A percentile compares a stretch with the other conserved stretches of the same genome.
Evolutionary conservation across 768 basidiomycete species (phyloP).

Genomic region (Lactarius quietus): DNA sequence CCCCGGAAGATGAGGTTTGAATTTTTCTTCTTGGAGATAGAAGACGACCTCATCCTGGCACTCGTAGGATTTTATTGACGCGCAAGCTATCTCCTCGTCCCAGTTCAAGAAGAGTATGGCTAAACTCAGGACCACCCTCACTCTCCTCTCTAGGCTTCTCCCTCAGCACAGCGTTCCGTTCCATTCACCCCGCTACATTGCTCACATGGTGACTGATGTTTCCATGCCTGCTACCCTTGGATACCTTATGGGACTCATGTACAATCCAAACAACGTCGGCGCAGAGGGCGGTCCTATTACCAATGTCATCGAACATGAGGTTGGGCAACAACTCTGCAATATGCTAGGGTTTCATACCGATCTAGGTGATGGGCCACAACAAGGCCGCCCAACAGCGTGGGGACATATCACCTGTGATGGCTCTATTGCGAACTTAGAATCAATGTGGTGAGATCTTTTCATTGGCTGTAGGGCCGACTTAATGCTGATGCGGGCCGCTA

Average conservation of each 20-base stretch:
- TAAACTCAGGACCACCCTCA: constrained; percentile 26
- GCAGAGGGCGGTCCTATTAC: constrained; percentile 41
- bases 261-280: constrained; percentile 47
- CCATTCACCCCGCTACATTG: constrained; percentile 40
- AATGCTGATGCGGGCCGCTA: neutral
- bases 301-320: constrained; percentile 37
- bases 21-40: neutral
- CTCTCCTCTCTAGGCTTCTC: constrained; percentile 27
- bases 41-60: neutral
- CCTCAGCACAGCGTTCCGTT: constrained; percentile 38
- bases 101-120: constrained; percentile 28
- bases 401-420: constrained; percentile 45
- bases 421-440: constrained; percentile 45
- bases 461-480: neutral
- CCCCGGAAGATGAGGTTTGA: constrained; percentile 33
- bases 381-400: constrained; percentile 31
- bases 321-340: constrained; percentile 39
- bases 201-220: constrained; percentile 40
- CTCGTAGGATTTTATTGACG: constrained; percentile 28
- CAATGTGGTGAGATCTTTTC: constrained; percentile 38
- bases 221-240: constrained; percentile 32
- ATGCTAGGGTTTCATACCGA: constrained; percentile 39
- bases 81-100: constrained; percentile 22
- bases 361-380: neutral
- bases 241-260: constrained; percentile 29